A percentile compares a stretch with the other conserved stretches of the same genome.
phyloP scores from a whole-genome alignment of 257 asterid genomes.

The Solanum etuberosum region DNA sequence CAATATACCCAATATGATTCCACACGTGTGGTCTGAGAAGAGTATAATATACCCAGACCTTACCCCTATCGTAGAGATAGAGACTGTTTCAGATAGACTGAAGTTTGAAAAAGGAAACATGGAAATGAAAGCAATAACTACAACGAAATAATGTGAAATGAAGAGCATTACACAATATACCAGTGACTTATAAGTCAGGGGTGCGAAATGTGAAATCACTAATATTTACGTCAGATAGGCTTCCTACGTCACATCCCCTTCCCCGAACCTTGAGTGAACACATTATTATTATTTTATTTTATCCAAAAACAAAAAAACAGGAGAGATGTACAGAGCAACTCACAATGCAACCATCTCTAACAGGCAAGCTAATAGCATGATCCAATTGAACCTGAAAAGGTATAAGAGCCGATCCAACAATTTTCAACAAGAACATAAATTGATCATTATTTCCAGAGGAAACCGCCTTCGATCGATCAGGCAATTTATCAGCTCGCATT shows the following conservation, averaged over 20 bases:
- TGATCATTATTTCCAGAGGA: constrained; percentile 38
- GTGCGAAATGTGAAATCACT: not conserved
- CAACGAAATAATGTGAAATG: not conserved
- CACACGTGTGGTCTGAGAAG: not conserved
- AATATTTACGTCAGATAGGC: not conserved
- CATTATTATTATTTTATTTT: too few relatives aligned
- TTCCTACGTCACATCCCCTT: not conserved
- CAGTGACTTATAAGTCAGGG: not conserved
- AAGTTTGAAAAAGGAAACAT: not conserved
- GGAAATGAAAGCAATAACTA: not conserved
- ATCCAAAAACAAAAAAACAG: not conserved
- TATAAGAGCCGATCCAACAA: constrained; percentile 73
- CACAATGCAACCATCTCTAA: constrained; percentile 60
- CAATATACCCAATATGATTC: not conserved
- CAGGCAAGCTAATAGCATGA: constrained; percentile 38
- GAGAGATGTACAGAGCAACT: not conserved
- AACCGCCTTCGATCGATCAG: constrained; percentile 9
- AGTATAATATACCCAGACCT: not conserved
- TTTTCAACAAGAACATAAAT: constrained; percentile 59
- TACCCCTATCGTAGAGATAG: not conserved
- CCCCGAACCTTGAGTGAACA: not conserved
- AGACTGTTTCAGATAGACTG: not conserved
- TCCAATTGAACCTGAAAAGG: constrained; percentile 58
- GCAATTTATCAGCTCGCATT: constrained; percentile 40
- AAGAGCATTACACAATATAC: not conserved